Percentiles rank a stretch among this genome's conserved stretches.
Conservation (phyloP, 192 early-diverging fungal species). For the Geranomyces michiganensis region DNA sequence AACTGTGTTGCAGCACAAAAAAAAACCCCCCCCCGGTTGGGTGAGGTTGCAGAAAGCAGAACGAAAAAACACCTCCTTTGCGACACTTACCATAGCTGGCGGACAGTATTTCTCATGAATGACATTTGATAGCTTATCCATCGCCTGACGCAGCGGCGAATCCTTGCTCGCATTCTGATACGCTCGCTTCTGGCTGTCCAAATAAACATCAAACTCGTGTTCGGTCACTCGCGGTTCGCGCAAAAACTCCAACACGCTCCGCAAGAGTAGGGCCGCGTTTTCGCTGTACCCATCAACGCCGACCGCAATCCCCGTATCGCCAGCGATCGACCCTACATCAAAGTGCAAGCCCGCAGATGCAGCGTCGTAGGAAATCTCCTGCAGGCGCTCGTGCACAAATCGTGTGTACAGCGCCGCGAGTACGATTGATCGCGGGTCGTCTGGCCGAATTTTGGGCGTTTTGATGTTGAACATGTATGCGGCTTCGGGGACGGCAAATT, state of each 20-base stretch:
- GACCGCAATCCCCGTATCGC: conserved; percentile 35
- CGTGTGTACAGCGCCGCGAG: conserved; percentile 37
- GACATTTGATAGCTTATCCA: conserved; percentile 26
- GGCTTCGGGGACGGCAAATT: conserved; percentile 41
- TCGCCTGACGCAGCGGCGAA: conserved; percentile 40
- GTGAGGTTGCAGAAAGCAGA: not conserved
- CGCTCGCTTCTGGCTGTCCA: conserved; percentile 14
- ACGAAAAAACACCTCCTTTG: not conserved
- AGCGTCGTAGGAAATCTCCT: conserved; percentile 43
- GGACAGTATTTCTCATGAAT: conserved; percentile 34
- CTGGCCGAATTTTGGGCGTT: conserved; percentile 42
- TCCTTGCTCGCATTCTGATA: conserved; percentile 41
- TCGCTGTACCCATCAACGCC: conserved; percentile 43
- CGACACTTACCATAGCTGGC: not conserved
- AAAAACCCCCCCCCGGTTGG: no score
- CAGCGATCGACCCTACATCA: conserved; percentile 16
- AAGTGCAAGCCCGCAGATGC: conserved; percentile 41
- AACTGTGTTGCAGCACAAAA: conserved; percentile 30
- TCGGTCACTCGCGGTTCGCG: conserved; percentile 20
- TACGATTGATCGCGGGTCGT: conserved; percentile 25
- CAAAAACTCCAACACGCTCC: conserved; percentile 27
- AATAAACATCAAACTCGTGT: conserved; percentile 37
- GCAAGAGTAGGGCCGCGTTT: conserved; percentile 23
- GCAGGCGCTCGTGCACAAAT: conserved; percentile 43
- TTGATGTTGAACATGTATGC: conserved; percentile 35